A percentile compares a stretch with the other conserved stretches of the same genome.
phyloP scores from a whole-genome alignment of 1,284 basidiomycete species.

The Microbotryum silenes-acaulis region DNA sequence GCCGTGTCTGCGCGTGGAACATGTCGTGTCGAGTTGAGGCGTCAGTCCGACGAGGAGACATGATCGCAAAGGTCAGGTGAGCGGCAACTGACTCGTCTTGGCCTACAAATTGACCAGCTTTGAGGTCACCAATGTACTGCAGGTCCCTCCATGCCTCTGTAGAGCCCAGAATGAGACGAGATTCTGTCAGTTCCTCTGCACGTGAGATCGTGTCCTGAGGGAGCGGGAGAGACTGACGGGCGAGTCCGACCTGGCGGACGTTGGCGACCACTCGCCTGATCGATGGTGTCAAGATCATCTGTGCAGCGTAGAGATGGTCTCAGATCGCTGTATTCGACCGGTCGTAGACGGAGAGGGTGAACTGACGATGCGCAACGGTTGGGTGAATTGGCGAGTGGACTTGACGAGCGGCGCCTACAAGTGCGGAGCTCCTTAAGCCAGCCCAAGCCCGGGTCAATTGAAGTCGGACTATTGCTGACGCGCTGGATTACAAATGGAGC shows the following conservation, averaged over 20 bases:
- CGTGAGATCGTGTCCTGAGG: too few relatives aligned
- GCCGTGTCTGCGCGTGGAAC: constrained; percentile 20
- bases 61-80: neutral
- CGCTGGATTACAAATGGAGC: too few relatives aligned
- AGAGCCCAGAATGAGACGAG: constrained; percentile 36
- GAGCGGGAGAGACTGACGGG: constrained; percentile 28
- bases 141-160: constrained; percentile 45
- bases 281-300: constrained; percentile 53
- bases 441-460: too few relatives aligned
- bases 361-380: too few relatives aligned
- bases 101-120: constrained; percentile 68
- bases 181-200: neutral
- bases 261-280: constrained; percentile 65
- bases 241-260: constrained; percentile 62
- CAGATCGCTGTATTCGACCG: too few relatives aligned
- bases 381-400: too few relatives aligned
- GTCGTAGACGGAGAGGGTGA: too few relatives aligned
- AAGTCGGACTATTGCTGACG: too few relatives aligned
- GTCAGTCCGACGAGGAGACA: neutral
- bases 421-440: too few relatives aligned
- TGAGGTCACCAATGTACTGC: constrained; percentile 78
- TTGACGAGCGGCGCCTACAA: too few relatives aligned
- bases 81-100: constrained; percentile 62
- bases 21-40: neutral
- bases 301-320: neutral